phyloP scores from a whole-genome alignment of 495 filamentous ascomycete species.

The Clavariopsis aquatica region DNA sequence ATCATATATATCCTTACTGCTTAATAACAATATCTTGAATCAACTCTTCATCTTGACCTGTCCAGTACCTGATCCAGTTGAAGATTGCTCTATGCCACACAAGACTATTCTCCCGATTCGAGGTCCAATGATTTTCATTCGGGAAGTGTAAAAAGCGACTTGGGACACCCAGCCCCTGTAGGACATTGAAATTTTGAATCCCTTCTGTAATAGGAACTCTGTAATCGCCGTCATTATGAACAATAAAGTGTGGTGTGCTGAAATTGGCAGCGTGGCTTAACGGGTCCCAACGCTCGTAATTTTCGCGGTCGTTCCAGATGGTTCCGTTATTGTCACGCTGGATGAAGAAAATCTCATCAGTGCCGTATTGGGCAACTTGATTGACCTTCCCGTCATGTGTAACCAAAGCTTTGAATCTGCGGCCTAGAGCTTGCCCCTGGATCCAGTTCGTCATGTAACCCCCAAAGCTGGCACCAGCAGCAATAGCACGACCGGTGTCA shows the following conservation, averaged over 20 bases:
- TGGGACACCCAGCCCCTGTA: constrained; percentile 55
- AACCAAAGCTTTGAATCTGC: constrained; percentile 58
- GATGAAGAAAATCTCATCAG: constrained; percentile 53
- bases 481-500: constrained; percentile 53
- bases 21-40: constrained; percentile 32
- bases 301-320: constrained; percentile 51
- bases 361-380: constrained; percentile 48
- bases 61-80: constrained; percentile 53
- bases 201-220: constrained; percentile 50
- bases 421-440: constrained; percentile 55
- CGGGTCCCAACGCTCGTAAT: constrained; percentile 52
- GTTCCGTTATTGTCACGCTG: constrained; percentile 50
- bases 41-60: constrained; percentile 37
- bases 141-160: constrained; percentile 56
- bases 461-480: constrained; percentile 51
- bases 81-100: constrained; percentile 55
- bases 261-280: constrained; percentile 42
- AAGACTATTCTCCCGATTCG: constrained; percentile 50
- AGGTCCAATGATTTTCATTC: constrained; percentile 56
- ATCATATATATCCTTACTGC: too few species aligned
- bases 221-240: constrained; percentile 53
- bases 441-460: constrained; percentile 64
- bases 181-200: constrained; percentile 51
- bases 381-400: constrained; percentile 51
- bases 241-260: constrained; percentile 50